A percentile compares a stretch with the other conserved stretches of the same genome.
Evolutionary conservation across 2,329 filamentous ascomycete genomes (phyloP).

Genomic region (Alternaria sp.): DNA sequence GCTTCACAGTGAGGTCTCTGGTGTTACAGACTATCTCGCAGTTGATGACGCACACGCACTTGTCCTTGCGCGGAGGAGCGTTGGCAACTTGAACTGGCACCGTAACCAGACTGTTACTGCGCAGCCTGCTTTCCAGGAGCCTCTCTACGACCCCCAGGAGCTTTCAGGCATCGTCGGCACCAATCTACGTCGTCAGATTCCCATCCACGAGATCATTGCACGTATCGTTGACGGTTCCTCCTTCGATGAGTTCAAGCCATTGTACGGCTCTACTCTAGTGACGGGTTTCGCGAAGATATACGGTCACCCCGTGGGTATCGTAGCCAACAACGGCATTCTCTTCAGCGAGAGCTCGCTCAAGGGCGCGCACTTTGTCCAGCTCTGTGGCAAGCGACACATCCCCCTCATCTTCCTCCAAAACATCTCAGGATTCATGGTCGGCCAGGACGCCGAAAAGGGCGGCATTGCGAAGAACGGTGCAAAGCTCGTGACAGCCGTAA

Average conservation of each 20-base stretch:
- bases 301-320: slow-evolving; percentile 87
- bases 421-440: slow-evolving; percentile 98
- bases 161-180: slow-evolving; percentile 88
- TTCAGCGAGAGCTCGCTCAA: slow-evolving; percentile 90
- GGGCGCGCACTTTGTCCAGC: slow-evolving; percentile 94
- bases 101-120: slow-evolving; percentile 45
- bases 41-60: slow-evolving; percentile 93
- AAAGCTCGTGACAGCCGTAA: slow-evolving; percentile 93
- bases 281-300: slow-evolving; percentile 90
- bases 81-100: slow-evolving; percentile 91
- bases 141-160: slow-evolving; percentile 79
- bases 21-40: slow-evolving; percentile 93
- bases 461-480: slow-evolving; percentile 98
- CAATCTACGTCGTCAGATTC: slow-evolving; percentile 84
- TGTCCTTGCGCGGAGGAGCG: slow-evolving; percentile 79
- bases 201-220: slow-evolving; percentile 88
- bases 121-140: slow-evolving; percentile 67
- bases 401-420: slow-evolving; percentile 95
- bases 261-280: slow-evolving; percentile 87
- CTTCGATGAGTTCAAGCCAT: slow-evolving; percentile 93
- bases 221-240: slow-evolving; percentile 89
- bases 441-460: slow-evolving; percentile 86
- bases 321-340: slow-evolving; percentile 95
- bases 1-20: slow-evolving; percentile 88
- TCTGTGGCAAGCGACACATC: slow-evolving; percentile 88